Evolutionary conservation across 495 filamentous ascomycete species (phyloP).

Genomic region (Aspergillus steynii): DNA sequence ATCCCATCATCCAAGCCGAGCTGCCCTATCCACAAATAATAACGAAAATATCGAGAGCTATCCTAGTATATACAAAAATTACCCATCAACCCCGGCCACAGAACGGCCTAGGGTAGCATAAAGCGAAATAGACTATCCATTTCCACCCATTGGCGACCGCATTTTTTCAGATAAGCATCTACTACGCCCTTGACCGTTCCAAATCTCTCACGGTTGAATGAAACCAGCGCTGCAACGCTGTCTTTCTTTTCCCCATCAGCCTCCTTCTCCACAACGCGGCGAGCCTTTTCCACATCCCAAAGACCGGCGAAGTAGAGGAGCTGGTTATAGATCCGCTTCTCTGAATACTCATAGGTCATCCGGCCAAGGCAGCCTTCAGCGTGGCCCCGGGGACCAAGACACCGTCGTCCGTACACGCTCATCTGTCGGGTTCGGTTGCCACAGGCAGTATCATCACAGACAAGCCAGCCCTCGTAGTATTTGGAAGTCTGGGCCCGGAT

Average conservation of each 20-base stretch:
- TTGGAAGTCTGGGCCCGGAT: constrained; percentile 73
- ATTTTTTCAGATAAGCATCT: constrained; percentile 86
- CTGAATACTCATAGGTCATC: constrained; percentile 86
- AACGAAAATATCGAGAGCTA: not conserved
- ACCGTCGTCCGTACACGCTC: constrained; percentile 86
- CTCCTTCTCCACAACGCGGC: constrained; percentile 48
- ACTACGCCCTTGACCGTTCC: constrained; percentile 73
- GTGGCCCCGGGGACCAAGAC: constrained; percentile 81
- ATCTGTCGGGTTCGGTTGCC: constrained; percentile 88
- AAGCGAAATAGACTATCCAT: constrained; percentile 90
- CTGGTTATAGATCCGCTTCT: constrained; percentile 92
- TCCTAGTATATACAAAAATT: constrained; percentile 18
- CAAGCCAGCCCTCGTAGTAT: constrained; percentile 91
- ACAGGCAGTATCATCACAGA: constrained; percentile 85
- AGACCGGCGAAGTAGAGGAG: constrained; percentile 81
- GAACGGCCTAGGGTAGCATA: constrained; percentile 43
- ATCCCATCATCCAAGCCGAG: constrained; percentile 8
- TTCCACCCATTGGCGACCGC: constrained; percentile 91
- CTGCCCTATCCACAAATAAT: constrained; percentile 11
- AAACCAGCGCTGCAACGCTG: constrained; percentile 66
- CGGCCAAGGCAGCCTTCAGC: constrained; percentile 79
- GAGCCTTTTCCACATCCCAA: constrained; percentile 88
- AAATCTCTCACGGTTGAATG: constrained; percentile 78
- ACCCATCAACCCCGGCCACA: not conserved
- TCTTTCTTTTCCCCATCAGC: constrained; percentile 51